These are phyloP conservation scores for Plasmodium malariae DNA, from an alignment of 169 alveolate genomes.

Conservation along the genomic window DNA sequence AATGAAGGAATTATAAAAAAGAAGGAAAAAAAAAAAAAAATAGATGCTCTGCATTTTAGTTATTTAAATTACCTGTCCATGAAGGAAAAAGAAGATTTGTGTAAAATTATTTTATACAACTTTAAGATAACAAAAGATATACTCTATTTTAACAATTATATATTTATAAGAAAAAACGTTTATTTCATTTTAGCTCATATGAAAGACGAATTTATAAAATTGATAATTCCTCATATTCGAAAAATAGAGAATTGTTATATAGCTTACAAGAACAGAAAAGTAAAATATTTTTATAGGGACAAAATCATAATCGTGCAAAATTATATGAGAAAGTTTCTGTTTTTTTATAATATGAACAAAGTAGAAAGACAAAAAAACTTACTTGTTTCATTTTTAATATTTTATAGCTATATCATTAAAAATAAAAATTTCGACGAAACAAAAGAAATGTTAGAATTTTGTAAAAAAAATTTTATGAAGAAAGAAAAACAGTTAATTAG, in stretches of 20 bases:
- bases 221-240: conserved; percentile 17
- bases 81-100: conserved; percentile 41
- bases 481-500: conserved; percentile 59
- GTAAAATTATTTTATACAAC: conserved; percentile 38
- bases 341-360: conserved; percentile 6
- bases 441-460: conserved; percentile 54
- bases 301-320: conserved; percentile 54
- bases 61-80: conserved; percentile 13
- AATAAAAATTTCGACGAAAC: conserved; percentile 46
- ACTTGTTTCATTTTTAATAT: conserved; percentile 57
- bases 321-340: conserved; percentile 56
- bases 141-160: conserved; percentile 31
- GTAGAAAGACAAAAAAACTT: conserved; percentile 56
- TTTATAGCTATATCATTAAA: conserved; percentile 56
- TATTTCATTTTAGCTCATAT: conserved; percentile 63
- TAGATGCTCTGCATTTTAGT: background rate
- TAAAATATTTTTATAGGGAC: conserved; percentile 38
- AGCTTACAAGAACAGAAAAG: conserved; percentile 34
- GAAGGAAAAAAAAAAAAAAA: background rate
- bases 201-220: conserved; percentile 48
- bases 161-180: conserved; percentile 40
- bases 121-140: conserved; percentile 34
- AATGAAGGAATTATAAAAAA: background rate
- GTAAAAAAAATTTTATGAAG: conserved; percentile 50
- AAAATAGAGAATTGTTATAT: conserved; percentile 47